phyloP scores from a whole-genome alignment of 257 asterid species.

The Linderniella brevidens region DNA sequence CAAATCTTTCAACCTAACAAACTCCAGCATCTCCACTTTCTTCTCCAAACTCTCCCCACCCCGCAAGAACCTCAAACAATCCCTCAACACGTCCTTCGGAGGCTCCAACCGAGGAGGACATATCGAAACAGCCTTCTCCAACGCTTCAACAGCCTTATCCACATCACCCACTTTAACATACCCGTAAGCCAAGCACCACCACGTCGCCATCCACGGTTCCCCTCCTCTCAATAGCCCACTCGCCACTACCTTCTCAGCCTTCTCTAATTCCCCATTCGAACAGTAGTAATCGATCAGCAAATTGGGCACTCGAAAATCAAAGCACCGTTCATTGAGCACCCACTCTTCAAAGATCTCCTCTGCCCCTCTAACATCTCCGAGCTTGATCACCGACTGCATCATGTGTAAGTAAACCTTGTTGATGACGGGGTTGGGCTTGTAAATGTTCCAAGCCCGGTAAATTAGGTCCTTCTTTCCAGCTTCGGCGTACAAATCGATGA shows the following conservation, averaged over 20 bases:
- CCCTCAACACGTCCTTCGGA: slow-evolving; percentile 23
- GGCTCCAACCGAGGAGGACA: slow-evolving; percentile 21
- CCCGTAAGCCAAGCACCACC: slow-evolving; percentile 48
- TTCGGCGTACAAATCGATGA: slow-evolving; percentile 33
- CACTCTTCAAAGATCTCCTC: slow-evolving; percentile 49
- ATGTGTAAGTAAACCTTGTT: slow-evolving; percentile 40
- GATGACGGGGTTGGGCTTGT: slow-evolving; percentile 16
- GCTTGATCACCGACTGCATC: slow-evolving; percentile 34
- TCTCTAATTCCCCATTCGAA: slow-evolving; percentile 24
- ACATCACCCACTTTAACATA: slow-evolving; percentile 22
- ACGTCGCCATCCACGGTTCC: slow-evolving; percentile 21
- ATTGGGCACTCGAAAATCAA: slow-evolving; percentile 49
- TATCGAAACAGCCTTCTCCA: slow-evolving; percentile 38
- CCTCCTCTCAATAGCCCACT: slow-evolving; percentile 33
- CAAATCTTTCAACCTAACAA: slow-evolving; percentile 13
- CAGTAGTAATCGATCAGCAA: slow-evolving; percentile 43
- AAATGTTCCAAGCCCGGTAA: slow-evolving; percentile 30
- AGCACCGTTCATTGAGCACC: slow-evolving; percentile 26
- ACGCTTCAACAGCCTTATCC: slow-evolving; percentile 23
- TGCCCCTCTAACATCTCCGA: slow-evolving; percentile 30
- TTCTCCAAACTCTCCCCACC: slow-evolving; percentile 17
- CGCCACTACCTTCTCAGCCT: slow-evolving; percentile 32
- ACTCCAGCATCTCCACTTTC: slow-evolving; percentile 25
- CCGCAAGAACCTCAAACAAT: slow-evolving; percentile 34
- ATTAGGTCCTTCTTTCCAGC: slow-evolving; percentile 36